phyloP scores from a whole-genome alignment of 139 green algal species.

The Mesostigma viride region DNA sequence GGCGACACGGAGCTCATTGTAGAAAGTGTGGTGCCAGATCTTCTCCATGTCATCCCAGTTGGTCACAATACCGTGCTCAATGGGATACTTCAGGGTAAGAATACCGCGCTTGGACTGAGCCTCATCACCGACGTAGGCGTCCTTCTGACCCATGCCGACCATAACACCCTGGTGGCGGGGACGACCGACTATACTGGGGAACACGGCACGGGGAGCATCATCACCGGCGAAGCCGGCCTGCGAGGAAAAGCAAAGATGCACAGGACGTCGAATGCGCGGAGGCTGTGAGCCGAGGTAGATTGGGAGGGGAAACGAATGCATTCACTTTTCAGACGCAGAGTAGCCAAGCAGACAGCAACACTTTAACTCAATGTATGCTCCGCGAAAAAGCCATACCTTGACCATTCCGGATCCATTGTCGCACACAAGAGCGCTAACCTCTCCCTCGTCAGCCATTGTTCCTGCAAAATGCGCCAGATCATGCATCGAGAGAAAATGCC shows the following conservation, averaged over 20 bases:
- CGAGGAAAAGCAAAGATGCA: not conserved
- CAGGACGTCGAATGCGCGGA: not conserved
- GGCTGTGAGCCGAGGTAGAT: not conserved
- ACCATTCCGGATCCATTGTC: conserved; percentile 99
- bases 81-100: conserved; percentile 93
- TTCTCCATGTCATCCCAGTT: conserved; percentile 99
- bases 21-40: conserved; percentile 99
- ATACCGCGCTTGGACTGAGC: conserved; percentile 95
- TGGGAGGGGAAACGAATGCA: too few relatives aligned
- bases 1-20: conserved; percentile 97
- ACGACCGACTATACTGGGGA: conserved; percentile 90
- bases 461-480: not conserved
- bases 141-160: conserved; percentile 88
- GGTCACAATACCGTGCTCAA: conserved; percentile 77
- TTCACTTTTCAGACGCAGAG: too few relatives aligned
- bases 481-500: conserved; percentile 8
- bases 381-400: conserved; percentile 52
- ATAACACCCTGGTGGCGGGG: conserved; percentile 89
- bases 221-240: conserved; percentile 87
- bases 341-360: too few relatives aligned
- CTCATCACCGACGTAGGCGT: conserved; percentile 95
- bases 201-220: conserved; percentile 88
- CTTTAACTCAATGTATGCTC: too few relatives aligned
- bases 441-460: conserved; percentile 56
- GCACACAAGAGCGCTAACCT: conserved; percentile 86